Percentiles rank a stretch among this genome's conserved stretches.
Evolutionary conservation across 2,329 filamentous ascomycete species (phyloP).

Genomic region (Tolypocladium tundrense): DNA sequence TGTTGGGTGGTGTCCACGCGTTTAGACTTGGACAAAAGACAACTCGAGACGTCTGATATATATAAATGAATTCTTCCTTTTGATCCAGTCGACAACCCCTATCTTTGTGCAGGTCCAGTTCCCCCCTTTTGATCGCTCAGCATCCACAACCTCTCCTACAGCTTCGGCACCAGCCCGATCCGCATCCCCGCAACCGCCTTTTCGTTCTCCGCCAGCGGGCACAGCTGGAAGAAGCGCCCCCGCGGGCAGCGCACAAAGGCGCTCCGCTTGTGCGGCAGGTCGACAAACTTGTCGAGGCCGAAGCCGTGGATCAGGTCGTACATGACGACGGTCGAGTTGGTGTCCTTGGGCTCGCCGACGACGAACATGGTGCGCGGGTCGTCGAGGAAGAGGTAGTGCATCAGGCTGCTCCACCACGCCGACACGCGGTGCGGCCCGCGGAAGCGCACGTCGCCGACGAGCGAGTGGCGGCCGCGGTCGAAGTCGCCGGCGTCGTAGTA

Average conservation of each 20-base stretch:
- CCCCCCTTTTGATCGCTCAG: not conserved
- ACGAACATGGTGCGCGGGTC: slow-evolving; percentile 46
- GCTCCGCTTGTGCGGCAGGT: slow-evolving; percentile 62
- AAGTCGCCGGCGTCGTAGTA: slow-evolving; percentile 46
- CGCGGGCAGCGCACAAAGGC: slow-evolving; percentile 55
- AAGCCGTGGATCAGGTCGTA: slow-evolving; percentile 70
- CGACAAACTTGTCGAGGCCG: slow-evolving; percentile 60
- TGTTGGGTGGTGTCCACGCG: no score
- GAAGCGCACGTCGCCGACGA: slow-evolving; percentile 49
- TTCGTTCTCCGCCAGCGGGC: slow-evolving; percentile 45
- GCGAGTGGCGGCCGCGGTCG: slow-evolving; percentile 47
- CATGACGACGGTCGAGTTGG: slow-evolving; percentile 57
- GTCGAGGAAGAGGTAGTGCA: slow-evolving; percentile 54
- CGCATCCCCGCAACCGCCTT: slow-evolving; percentile 44
- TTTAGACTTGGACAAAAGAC: not conserved
- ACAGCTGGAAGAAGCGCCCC: slow-evolving; percentile 60
- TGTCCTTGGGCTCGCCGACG: slow-evolving; percentile 63
- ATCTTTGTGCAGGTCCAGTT: not conserved
- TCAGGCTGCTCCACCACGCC: slow-evolving; percentile 51
- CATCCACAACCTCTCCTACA: slow-evolving; percentile 18
- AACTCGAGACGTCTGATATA: no score
- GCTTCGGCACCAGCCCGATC: slow-evolving; percentile 42
- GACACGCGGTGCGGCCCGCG: slow-evolving; percentile 50
- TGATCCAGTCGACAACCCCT: no score
- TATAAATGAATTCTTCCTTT: no score